These are phyloP conservation scores for Lentinula sp. DNA, from an alignment of 768 basidiomycete species.

Conservation along the genomic window DNA sequence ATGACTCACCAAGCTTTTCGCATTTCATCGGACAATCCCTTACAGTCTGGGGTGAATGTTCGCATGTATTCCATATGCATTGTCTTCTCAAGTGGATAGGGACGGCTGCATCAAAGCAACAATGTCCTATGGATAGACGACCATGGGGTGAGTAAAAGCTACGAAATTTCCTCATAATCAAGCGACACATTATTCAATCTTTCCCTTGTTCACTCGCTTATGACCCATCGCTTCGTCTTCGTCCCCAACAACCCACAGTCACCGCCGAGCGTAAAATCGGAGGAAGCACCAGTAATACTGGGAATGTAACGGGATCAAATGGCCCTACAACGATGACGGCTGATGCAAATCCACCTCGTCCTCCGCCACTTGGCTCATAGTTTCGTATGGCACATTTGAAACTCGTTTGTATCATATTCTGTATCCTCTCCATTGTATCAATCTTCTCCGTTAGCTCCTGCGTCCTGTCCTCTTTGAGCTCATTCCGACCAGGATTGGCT, in stretches of 20 bases:
- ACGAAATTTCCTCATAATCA: too few species aligned
- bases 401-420: too few species aligned
- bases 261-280: slow-evolving; percentile 51
- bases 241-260: slow-evolving; percentile 22
- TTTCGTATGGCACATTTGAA: too few species aligned
- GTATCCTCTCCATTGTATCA: too few species aligned
- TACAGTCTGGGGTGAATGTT: slow-evolving; percentile 97
- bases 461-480: too few species aligned
- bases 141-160: slow-evolving; percentile 67
- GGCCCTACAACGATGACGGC: not conserved
- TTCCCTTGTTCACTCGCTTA: not conserved
- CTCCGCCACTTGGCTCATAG: not conserved
- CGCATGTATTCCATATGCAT: slow-evolving; percentile 98
- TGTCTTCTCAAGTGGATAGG: slow-evolving; percentile 96
- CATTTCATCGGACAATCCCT: slow-evolving; percentile 6
- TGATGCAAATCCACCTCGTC: not conserved
- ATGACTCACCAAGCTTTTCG: slow-evolving; percentile 11
- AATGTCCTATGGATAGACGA: slow-evolving; percentile 97
- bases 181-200: not conserved
- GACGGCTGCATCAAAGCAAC: slow-evolving; percentile 83
- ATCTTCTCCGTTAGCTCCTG: too few species aligned
- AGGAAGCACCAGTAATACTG: not conserved
- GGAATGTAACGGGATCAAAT: not conserved
- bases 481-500: too few species aligned
- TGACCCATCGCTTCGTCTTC: not conserved